Base-by-base conservation (phyloP, 345 rosid genomes). In the Kernera saxatilis region DNA sequence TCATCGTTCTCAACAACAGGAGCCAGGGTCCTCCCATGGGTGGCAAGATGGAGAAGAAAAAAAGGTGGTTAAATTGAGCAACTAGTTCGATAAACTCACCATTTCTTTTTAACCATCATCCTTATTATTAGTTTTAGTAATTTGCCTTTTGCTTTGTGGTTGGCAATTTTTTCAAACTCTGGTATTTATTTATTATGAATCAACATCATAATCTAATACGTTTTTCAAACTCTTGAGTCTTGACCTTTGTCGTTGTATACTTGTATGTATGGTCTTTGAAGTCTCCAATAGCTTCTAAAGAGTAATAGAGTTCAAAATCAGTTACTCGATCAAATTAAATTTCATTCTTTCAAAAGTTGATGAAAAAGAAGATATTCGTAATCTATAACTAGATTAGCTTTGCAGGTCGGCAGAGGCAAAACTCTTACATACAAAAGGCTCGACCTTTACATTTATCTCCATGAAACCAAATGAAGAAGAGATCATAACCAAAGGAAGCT, bases 391-490 rank as follows among this genome's bases (percentile, higher is more conserved):
- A 59, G 69, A 67, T 68, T 61, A 75, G 74, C 44, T 60, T 57
- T 32, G 73, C 26, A 51, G 73, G 73, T 60, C 56, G 41, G 54
- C 73, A 60, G 69, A 32, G 67, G 69, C 49, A 52, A 67, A 67
- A 52, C 49, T 74, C 63, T 59, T 74, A 68, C 64, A 53, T 59
- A 75, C 78, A 75, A 51, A 68, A 51, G 59, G 68, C 78, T 67
- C 72, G 55, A 74, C 78, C 78, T 22, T 41, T 22, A 74, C 68
- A 41, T 29, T 73, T 52, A 21, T 52, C 69, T 62, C 63, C 23
- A 50, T 2, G 13, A 41, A 57, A 1, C 17, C 35, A 50, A 39
- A 46, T 33, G 14, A 58, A 37, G 59, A 59, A 71, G 48, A 44
- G 69, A 71, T 36, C 14, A 48, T 26, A 48, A 73, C 25, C 33